Conservation (phyloP, 1,139 yeast species). For the Komagataea norvegica region DNA sequence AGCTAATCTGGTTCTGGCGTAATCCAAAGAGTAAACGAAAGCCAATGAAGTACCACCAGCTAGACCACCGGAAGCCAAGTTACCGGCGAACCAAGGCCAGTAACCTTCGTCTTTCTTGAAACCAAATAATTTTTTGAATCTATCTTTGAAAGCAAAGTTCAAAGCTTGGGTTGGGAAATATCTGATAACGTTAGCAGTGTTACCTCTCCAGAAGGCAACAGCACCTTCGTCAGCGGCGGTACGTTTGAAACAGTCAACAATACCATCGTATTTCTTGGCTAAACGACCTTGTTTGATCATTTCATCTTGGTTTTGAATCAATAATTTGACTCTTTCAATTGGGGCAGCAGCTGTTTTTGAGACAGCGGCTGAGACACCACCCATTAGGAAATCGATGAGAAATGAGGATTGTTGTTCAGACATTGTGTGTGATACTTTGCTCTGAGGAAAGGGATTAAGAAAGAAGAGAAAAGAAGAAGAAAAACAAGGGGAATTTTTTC, state of each 20-base stretch:
- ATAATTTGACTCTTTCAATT: conserved; percentile 76
- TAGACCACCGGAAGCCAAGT: conserved; percentile 79
- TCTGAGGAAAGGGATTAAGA: conserved; percentile 5
- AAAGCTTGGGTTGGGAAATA: conserved; percentile 85
- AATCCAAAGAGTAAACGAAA: conserved; percentile 76
- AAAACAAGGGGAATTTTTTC: neutral
- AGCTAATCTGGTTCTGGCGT: conserved; percentile 81
- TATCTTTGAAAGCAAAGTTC: conserved; percentile 82
- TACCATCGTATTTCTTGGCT: conserved; percentile 60
- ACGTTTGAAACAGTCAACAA: conserved; percentile 66
- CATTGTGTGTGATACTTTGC: conserved; percentile 3
- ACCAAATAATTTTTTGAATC: conserved; percentile 73
- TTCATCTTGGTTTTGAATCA: conserved; percentile 81
- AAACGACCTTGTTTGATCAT: conserved; percentile 81
- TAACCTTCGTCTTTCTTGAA: conserved; percentile 65
- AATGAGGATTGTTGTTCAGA: conserved; percentile 30
- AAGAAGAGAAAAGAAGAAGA: conserved; percentile 5
- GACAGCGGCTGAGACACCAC: conserved; percentile 84
- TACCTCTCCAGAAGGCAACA: conserved; percentile 76
- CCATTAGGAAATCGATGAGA: conserved; percentile 63
- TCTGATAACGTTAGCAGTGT: conserved; percentile 79
- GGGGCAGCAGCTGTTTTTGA: conserved; percentile 85
- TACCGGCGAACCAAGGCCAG: conserved; percentile 72
- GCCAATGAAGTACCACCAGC: conserved; percentile 76
- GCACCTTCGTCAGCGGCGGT: conserved; percentile 71